phyloP scores from a whole-genome alignment of 1,284 basidiomycete species.

The Hypsizygus ulmarius region DNA sequence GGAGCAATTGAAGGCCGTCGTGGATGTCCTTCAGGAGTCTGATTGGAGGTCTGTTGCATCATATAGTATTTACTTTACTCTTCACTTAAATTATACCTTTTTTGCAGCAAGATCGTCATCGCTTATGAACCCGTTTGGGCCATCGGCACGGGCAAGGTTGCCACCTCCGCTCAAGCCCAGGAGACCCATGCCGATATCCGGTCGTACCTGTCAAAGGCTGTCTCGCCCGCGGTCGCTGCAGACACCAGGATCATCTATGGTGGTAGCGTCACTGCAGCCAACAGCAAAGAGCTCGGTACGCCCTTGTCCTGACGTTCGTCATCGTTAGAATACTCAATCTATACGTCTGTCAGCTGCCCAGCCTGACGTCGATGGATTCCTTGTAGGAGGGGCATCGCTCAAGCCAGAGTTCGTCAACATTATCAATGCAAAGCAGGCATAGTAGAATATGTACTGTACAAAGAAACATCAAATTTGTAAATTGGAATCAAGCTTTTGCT shows the following conservation, averaged over 20 bases:
- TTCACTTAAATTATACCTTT: background rate
- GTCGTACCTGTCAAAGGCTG: conserved; percentile 64
- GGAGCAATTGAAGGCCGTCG: conserved; percentile 80
- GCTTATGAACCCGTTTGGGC: conserved; percentile 99
- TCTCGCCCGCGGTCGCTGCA: conserved; percentile 74
- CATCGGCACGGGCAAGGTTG: conserved; percentile 96
- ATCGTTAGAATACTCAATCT: background rate
- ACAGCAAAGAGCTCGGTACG: conserved; percentile 85
- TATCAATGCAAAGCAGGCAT: conserved; percentile 61
- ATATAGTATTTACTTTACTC: conserved; percentile 1
- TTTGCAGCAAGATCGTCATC: conserved; percentile 80
- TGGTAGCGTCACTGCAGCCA: conserved; percentile 87
- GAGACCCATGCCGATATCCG: conserved; percentile 89
- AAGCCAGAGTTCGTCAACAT: conserved; percentile 97
- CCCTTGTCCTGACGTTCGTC: background rate
- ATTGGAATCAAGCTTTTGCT: too few species aligned
- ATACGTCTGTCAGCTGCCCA: conserved; percentile 52
- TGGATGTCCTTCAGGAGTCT: conserved; percentile 56
- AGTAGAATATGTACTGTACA: background rate
- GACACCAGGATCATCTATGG: conserved; percentile 92
- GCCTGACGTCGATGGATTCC: conserved; percentile 95
- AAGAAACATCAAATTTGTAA: too few species aligned
- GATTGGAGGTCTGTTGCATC: conserved; percentile 74
- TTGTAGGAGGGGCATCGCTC: conserved; percentile 96
- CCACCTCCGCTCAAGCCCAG: conserved; percentile 89